Conservation (phyloP, 2,329 filamentous ascomycete species). For the Botrytis porri region DNA sequence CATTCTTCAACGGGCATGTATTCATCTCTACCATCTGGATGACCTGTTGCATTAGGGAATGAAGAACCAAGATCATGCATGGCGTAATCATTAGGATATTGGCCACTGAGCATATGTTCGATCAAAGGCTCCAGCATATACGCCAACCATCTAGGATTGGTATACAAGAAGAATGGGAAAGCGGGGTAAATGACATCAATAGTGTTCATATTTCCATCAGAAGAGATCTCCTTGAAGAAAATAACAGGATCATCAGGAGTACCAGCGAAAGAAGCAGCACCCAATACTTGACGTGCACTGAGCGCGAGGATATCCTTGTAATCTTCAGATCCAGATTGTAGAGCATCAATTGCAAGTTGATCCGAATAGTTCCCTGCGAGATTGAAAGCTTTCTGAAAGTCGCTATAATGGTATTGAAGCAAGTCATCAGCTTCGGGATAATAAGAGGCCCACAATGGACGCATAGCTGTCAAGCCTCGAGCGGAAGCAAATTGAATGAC, state of each 20-base stretch:
- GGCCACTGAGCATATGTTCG: conserved; percentile 76
- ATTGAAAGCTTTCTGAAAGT: conserved; percentile 61
- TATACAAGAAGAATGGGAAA: conserved; percentile 84
- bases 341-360: conserved; percentile 68
- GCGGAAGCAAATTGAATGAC: conserved; percentile 77
- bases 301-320: conserved; percentile 76
- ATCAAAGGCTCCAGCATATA: conserved; percentile 77
- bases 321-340: conserved; percentile 68
- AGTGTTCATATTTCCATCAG: conserved; percentile 80
- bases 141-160: conserved; percentile 75
- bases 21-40: conserved; percentile 60
- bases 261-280: conserved; percentile 72
- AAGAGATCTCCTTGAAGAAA: conserved; percentile 84
- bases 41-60: conserved; percentile 75
- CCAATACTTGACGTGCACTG: conserved; percentile 76
- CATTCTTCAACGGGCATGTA: conserved; percentile 68
- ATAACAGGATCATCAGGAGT: conserved; percentile 69
- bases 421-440: conserved; percentile 62
- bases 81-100: conserved; percentile 81
- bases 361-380: conserved; percentile 72
- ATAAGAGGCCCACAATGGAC: conserved; percentile 75
- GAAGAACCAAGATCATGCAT: conserved; percentile 74
- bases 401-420: conserved; percentile 71
- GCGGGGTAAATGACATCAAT: conserved; percentile 86
- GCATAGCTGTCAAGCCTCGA: conserved; percentile 73